phyloP scores from a whole-genome alignment of 2,329 filamentous ascomycete species.

The Dendryphion nanum region DNA sequence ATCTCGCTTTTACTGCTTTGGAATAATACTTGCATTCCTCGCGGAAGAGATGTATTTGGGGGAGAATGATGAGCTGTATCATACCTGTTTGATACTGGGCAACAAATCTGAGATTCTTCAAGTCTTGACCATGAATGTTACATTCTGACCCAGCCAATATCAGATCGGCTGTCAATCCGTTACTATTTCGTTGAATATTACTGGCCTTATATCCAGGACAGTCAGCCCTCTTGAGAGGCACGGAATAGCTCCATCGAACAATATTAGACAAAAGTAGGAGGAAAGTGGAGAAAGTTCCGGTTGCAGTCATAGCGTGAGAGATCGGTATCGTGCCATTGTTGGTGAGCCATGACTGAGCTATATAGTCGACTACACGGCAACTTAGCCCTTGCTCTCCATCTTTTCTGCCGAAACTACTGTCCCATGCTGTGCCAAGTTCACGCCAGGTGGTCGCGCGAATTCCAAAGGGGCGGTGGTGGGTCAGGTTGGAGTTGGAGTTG shows the following conservation, averaged over 20 bases:
- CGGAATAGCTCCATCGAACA: slow-evolving; percentile 18
- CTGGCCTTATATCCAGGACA: slow-evolving; percentile 69
- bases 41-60: not conserved
- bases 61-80: slow-evolving; percentile 5
- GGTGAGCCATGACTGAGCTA: slow-evolving; percentile 25
- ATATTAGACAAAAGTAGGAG: slow-evolving; percentile 20
- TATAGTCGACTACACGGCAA: slow-evolving; percentile 26
- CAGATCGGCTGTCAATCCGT: slow-evolving; percentile 66
- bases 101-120: slow-evolving; percentile 54
- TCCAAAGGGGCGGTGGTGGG: too few species aligned
- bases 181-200: slow-evolving; percentile 53
- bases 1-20: too few species aligned
- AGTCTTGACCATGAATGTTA: slow-evolving; percentile 58
- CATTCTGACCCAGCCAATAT: slow-evolving; percentile 66
- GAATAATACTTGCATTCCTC: too few species aligned
- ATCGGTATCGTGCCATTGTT: slow-evolving; percentile 19
- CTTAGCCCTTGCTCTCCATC: slow-evolving; percentile 27
- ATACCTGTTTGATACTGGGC: slow-evolving; percentile 62
- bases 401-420: slow-evolving; percentile 8
- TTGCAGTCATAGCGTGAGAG: slow-evolving; percentile 19
- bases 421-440: slow-evolving; percentile 4
- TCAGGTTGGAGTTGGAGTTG: slow-evolving; percentile 8
- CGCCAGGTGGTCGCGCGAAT: slow-evolving; percentile 7
- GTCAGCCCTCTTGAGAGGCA: slow-evolving; percentile 19
- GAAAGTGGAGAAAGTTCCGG: slow-evolving; percentile 20